Base-by-base conservation (phyloP, 1,139 yeast species). In the Hansenula sp. region DNA sequence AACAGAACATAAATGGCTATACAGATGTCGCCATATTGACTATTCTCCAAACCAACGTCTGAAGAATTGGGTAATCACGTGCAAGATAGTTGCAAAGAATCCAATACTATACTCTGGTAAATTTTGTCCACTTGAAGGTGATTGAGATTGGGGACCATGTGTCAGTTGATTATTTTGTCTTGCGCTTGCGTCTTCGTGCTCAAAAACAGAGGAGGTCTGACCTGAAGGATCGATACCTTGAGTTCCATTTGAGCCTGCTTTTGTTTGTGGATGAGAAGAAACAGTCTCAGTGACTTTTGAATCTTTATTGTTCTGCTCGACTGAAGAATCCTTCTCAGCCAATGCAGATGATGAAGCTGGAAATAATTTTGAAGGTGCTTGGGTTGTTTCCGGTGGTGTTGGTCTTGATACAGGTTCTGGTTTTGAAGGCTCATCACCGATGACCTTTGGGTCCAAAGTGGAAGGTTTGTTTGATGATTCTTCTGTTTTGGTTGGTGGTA, bases 361-460 rank as follows among this genome's bases (percentile, higher is more conserved):
- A 34, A 24, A 7, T 3, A 15, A 9, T 12, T 33, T 13, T 25
- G 37, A 9, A 15, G 18, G 16, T 27, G n/a, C 24, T 12, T 16
- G 17, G 3, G 41, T 41, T 17, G 41, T 39, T 12, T 40, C 30
- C n/a, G 28, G 33, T 4, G 43, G 36, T 6, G 27, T 39, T 12
- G 47, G 41, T 8, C 36, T 21, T 11, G 41, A 33, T 4, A 37
- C 40, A 8, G 40, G 40, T 31, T 37, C 15, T 11, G 40, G 34
- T 21, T 12, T 7, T 13, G 29, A 4, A n/a, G 34, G 29, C 12
- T 19, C 13, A 3, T 19, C 9, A 21, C 25, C 25, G 9, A 21
- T 21, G 25, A 21, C 25, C 9, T 21, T 21, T 21, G 25, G 25
- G 9, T 21, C 25, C 25, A 21, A 21, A 21, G 25, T 39, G 19